Evolutionary conservation across 2,329 filamentous ascomycete genomes (phyloP), one percentile per base, ranked within the genome.

Genomic region (Cordyceps cateniannulata): DNA sequence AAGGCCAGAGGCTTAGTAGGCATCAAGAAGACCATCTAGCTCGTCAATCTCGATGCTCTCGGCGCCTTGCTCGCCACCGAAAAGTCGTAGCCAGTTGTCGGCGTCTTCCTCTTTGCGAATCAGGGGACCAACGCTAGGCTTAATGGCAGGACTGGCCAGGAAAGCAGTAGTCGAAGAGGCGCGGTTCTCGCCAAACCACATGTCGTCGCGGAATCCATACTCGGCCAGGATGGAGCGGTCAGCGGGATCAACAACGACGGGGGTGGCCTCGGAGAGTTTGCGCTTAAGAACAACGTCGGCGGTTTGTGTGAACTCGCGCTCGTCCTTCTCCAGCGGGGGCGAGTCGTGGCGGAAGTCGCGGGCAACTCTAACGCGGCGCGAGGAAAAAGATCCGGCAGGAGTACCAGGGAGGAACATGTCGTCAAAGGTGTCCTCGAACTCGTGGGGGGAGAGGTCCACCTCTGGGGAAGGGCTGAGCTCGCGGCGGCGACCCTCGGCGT

Each of bases 241-340:
- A 20, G 62, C 54, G 20, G 65, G 63, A 22, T 75, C 73, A 49
- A 69, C 61, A 44, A 69, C 61, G 47, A 66, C 63, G 18, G 69
- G 64, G 10, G 63, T 58, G 45, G 78, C 77, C 29, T 80, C 79
- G 49, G 73, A 79, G 24, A 86, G 76, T 69, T 86, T 87, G 63
- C 83, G 78, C 71, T 84, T 86, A 68, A 85, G 90, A 67, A 98
- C 84, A 53, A 88, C 91, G 66, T 91, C 90, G 18, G 95, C 95
- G 1, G 93, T 98, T 75, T 96, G 91, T 7, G 93, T 97, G 71
- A 99, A 99, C 74, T 98, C 95, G 70, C 89, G 90, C 79, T 98
- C 93, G 68, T 98, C 93, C 68, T 90, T 91, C 76, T 98, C 93
- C 42, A 98, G 81, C 18, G 92, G 91, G 56, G 93, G 93, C 65